Evolutionary conservation across 495 filamentous ascomycete species (phyloP), one percentile per base, ranked within the genome.

Genomic region (Parachaetomium inaequale): DNA sequence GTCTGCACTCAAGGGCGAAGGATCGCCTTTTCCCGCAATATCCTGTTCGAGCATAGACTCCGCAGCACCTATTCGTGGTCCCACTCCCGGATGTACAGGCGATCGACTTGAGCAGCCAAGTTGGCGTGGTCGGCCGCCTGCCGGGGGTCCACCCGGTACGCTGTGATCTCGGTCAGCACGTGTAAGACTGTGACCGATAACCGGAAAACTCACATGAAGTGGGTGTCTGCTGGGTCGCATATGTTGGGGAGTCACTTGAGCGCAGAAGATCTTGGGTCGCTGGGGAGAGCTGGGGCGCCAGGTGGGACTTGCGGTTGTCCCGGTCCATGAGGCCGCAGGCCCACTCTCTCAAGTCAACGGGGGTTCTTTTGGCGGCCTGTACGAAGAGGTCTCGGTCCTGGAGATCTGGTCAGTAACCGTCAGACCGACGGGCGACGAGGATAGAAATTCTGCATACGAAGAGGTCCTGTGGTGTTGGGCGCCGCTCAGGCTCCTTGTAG

Each of bases 341-440:
- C 93, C 93, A 97, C 55, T 88, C 87, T 76, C 88, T 84, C 19
- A 97, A 79, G 72, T 97, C 87, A 6, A 97, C 93, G 0, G 93
- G 93, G 1, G 93, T 97, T 50, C 93, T 86, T 78, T 95, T 96
- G 32, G 92, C 93, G 51, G 93, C 93, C 70, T 92, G 90, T n/a
- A 97, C 80, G 73, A 97, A 97, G 1, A 88, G 85, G 71, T 97
- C 93, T 57, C 87, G 86, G 62, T 96, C 92, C 91, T 96, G 59
- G 0, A 52, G 21, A 2, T 11, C 42, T 47, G 11, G 47, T 65
- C 49, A 69, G 76, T 70, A 71, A 55, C 36, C 19, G 21, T 25
- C 23, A 12, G 6, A 7, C 50, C 4, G 31, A 23, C 29, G 29
- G 50, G 26, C 21, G 55, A 51, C n/a, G 19, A 53, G 15, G 23